Evolutionary conservation across 2,329 filamentous ascomycete species (phyloP), one percentile per base, ranked within the genome.

Genomic region (Penicillium sclerotiorum): DNA sequence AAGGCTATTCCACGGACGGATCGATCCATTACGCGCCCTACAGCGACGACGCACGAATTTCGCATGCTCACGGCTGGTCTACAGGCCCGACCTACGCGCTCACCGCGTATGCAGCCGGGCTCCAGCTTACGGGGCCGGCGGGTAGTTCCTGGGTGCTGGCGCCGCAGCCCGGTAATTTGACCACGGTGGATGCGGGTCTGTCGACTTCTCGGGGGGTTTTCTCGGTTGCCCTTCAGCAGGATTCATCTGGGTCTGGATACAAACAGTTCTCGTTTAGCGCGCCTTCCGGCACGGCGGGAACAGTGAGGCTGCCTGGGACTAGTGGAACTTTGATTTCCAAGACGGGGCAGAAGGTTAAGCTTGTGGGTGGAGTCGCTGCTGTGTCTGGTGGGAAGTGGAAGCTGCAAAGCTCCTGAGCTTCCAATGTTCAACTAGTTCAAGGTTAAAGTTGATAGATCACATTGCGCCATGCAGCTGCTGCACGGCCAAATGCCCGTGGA

Each of bases 31-130:
- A 81, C 45, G 73, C 76, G 2, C 74, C 77, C 0, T 81, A 81
- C 52, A 56, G 55, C 1, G 77, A 80, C 52, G 75, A 79, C 46
- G 67, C 77, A 0, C 66, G 77, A 0, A 73, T 80, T 17, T 73
- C 66, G 1, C 77, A 79, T 55, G 76, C 77, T 0, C 78, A 80
- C 47, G 77, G 77, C 3, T 81, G 77, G 78, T 68, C 75, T 0
- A 79, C 77, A 0, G 77, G 77, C 0, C 77, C 78, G 3, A 77
- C 76, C 1, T 68, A 65, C 2, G 70, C 71, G 0, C 56, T 80
- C 37, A 76, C 73, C 2, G 64, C 69, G 55, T 70, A 73, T 47
- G 65, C 71, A 1, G 75, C 74, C 0, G 76, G 72, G 0, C 55
- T 80, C 21, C 70, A 71, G 46, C 55, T 76, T 6, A 57, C 67